Evolutionary conservation across 2,329 filamentous ascomycete species (phyloP).

Genomic region (Colletotrichum trifolii): DNA sequence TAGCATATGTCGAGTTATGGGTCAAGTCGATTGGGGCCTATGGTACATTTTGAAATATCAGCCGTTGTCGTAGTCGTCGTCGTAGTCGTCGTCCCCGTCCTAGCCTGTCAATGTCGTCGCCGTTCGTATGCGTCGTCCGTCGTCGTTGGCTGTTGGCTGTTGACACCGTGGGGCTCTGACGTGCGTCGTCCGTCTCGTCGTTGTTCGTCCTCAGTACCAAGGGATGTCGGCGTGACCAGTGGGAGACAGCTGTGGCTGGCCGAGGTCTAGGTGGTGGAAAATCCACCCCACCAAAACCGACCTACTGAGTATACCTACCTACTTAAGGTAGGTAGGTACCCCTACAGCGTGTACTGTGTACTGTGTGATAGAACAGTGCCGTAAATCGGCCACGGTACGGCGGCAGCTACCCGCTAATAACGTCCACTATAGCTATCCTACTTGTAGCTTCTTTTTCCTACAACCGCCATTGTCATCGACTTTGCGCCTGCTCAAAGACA

Average conservation of each 20-base stretch:
- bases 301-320: too few species aligned
- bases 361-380: neutral
- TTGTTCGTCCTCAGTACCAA: conserved; percentile 16
- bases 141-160: too few species aligned
- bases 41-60: too few species aligned
- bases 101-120: too few species aligned
- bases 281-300: conserved; percentile 26
- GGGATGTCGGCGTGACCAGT: conserved; percentile 20
- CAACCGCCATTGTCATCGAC: conserved; percentile 9
- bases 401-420: conserved; percentile 20
- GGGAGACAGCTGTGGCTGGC: too few species aligned
- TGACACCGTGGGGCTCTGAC: conserved; percentile 7
- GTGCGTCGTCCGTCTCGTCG: conserved; percentile 1
- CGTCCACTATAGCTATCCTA: neutral
- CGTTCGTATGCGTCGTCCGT: too few species aligned
- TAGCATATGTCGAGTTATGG: neutral
- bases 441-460: conserved; percentile 15
- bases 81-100: too few species aligned
- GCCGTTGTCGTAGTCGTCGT: too few species aligned
- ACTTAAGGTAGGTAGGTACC: neutral
- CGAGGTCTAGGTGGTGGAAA: conserved; percentile 4
- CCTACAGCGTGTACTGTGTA: neutral
- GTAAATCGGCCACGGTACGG: neutral
- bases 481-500: conserved; percentile 17
- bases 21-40: conserved; percentile 21